Conservation (phyloP, 352 stramenopile genomes). For the Phytophthora capsici region DNA sequence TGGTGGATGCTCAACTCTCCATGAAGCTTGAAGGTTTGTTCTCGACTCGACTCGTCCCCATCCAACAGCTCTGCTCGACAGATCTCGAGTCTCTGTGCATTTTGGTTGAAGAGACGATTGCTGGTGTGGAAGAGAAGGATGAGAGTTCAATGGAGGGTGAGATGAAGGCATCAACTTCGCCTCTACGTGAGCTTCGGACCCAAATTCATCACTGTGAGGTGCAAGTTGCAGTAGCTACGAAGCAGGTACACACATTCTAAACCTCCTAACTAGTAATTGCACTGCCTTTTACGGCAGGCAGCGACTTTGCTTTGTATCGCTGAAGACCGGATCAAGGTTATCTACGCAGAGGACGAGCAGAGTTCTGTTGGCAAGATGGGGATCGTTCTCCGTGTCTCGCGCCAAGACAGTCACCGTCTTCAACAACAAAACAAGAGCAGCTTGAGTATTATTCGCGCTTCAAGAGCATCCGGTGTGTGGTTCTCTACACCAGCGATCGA, state of each 20-base stretch:
- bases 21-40: not conserved
- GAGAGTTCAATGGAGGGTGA: slow-evolving; percentile 1
- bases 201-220: slow-evolving; percentile 31
- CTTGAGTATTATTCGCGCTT: slow-evolving; percentile 44
- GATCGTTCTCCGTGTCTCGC: slow-evolving; percentile 50
- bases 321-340: slow-evolving; percentile 38
- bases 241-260: slow-evolving; percentile 21
- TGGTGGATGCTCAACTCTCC: slow-evolving; percentile 1
- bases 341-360: slow-evolving; percentile 47
- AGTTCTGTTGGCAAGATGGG: slow-evolving; percentile 18
- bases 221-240: slow-evolving; percentile 26
- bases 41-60: not conserved
- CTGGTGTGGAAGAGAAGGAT: not conserved
- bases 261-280: not conserved
- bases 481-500: slow-evolving; percentile 50
- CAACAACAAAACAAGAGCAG: slow-evolving; percentile 31
- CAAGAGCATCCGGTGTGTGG: slow-evolving; percentile 48
- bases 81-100: slow-evolving; percentile 27
- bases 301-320: slow-evolving; percentile 36
- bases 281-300: slow-evolving; percentile 22
- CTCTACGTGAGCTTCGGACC: slow-evolving; percentile 20
- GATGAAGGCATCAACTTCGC: slow-evolving; percentile 4
- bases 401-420: slow-evolving; percentile 51
- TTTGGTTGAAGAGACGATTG: slow-evolving; percentile 19
- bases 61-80: slow-evolving; percentile 1